These are phyloP conservation scores for Scytalidium lignicola DNA, from an alignment of 2,329 filamentous ascomycete genomes.

Conservation along the genomic window DNA sequence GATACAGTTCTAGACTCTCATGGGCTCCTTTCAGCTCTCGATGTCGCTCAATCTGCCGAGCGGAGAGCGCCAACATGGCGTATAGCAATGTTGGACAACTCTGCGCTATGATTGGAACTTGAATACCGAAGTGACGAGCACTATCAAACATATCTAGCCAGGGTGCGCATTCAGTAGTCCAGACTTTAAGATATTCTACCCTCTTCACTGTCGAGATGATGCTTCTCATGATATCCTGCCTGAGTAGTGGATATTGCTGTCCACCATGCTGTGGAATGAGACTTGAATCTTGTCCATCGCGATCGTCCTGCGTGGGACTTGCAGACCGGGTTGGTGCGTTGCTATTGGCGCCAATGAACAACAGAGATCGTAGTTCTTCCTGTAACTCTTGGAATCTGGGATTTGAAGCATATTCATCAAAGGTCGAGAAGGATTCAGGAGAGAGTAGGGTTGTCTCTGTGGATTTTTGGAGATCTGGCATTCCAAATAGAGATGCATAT, in stretches of 20 bases:
- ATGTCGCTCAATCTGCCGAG: conserved; percentile 44
- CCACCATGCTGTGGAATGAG: background rate
- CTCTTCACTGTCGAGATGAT: conserved; percentile 21
- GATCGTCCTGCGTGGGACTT: background rate
- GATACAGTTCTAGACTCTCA: conserved; percentile 48
- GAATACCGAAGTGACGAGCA: conserved; percentile 45
- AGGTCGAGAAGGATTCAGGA: conserved; percentile 1
- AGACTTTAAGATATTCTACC: conserved; percentile 39
- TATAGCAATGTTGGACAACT: conserved; percentile 40
- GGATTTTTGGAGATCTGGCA: background rate
- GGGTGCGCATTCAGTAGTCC: conserved; percentile 46
- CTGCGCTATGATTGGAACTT: conserved; percentile 44
- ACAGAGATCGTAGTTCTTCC: conserved; percentile 37
- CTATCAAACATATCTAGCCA: conserved; percentile 53
- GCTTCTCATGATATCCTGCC: background rate
- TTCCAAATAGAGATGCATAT: background rate
- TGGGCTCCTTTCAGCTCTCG: conserved; percentile 35
- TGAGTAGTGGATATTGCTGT: background rate
- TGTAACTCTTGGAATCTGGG: conserved; percentile 40
- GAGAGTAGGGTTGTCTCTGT: conserved; percentile 10
- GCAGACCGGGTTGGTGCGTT: conserved; percentile 22
- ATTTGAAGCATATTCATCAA: conserved; percentile 30
- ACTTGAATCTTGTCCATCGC: background rate
- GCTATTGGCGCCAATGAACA: conserved; percentile 32
- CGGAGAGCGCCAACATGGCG: conserved; percentile 48